phyloP scores from a whole-genome alignment of 352 stramenopile genomes.

The Thalassiosira mediterranea region DNA sequence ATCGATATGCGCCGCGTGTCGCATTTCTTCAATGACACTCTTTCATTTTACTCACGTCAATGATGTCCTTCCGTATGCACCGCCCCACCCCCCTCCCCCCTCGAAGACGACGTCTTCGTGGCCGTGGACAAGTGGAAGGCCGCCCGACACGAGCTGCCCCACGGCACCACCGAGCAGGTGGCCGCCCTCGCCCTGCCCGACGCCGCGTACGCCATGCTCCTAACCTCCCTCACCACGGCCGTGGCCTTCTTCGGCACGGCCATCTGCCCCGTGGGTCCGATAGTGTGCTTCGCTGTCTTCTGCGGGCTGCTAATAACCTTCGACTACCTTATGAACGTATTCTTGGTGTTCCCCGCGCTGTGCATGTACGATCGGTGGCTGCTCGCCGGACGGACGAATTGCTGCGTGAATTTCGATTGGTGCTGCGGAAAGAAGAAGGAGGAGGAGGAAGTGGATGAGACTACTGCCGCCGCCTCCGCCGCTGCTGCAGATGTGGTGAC shows the following conservation, averaged over 20 bases:
- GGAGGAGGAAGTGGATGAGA: neutral
- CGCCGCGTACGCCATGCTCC: constrained; percentile 48
- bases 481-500: neutral
- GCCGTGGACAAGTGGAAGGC: constrained; percentile 58
- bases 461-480: neutral
- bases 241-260: constrained; percentile 65
- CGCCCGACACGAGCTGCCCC: constrained; percentile 31
- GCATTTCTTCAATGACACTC: too few species aligned
- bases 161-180: constrained; percentile 29
- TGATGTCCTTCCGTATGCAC: too few species aligned
- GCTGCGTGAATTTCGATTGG: constrained; percentile 12
- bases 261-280: constrained; percentile 53
- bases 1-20: too few species aligned
- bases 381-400: constrained; percentile 8
- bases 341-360: constrained; percentile 58
- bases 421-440: constrained; percentile 1
- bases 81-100: too few species aligned
- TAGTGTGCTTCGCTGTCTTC: constrained; percentile 64
- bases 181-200: constrained; percentile 46
- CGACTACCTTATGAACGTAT: constrained; percentile 59
- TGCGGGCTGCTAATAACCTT: constrained; percentile 59
- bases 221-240: constrained; percentile 55
- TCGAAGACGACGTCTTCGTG: constrained; percentile 64
- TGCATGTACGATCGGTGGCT: constrained; percentile 62
- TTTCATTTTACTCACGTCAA: too few species aligned